Percentiles rank a stretch among this genome's conserved stretches.
phyloP scores from a whole-genome alignment of 805 yeast genomes.

The Myxozyma neotropica region DNA sequence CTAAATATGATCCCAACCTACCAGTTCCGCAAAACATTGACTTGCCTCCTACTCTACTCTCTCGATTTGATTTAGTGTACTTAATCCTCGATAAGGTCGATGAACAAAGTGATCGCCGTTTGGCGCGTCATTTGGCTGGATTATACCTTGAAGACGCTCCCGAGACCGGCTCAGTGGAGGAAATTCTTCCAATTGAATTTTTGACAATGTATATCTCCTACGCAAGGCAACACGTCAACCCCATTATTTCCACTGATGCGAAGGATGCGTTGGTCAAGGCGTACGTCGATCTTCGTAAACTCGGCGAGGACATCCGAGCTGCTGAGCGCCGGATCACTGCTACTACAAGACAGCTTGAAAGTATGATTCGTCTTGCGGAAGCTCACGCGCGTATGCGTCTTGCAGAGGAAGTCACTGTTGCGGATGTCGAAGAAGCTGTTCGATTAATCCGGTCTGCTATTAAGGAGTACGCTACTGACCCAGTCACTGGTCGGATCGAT shows the following conservation, averaged over 20 bases:
- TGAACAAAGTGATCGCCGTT: slow-evolving; percentile 75
- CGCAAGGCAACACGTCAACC: slow-evolving; percentile 82
- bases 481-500: slow-evolving; percentile 93
- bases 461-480: slow-evolving; percentile 98
- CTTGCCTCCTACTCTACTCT: slow-evolving; percentile 91
- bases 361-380: slow-evolving; percentile 89
- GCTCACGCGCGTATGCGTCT: slow-evolving; percentile 98
- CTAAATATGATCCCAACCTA: slow-evolving; percentile 89
- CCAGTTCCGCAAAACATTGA: slow-evolving; percentile 96
- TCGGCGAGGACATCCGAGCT: slow-evolving; percentile 87
- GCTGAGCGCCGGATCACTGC: slow-evolving; percentile 94
- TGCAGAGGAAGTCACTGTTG: slow-evolving; percentile 65
- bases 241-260: slow-evolving; percentile 78
- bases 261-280: slow-evolving; percentile 81
- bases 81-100: slow-evolving; percentile 91
- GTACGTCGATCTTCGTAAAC: slow-evolving; percentile 89
- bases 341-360: slow-evolving; percentile 93
- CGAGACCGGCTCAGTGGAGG: slow-evolving; percentile 64
- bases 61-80: slow-evolving; percentile 94
- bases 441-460: slow-evolving; percentile 90
- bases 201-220: slow-evolving; percentile 88
- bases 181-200: slow-evolving; percentile 81
- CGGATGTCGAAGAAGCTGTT: slow-evolving; percentile 91
- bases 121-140: slow-evolving; percentile 87
- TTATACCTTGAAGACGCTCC: slow-evolving; percentile 91